Percentiles rank a stretch among this genome's conserved stretches.
Evolutionary conservation across 1,284 basidiomycete species (phyloP).

Genomic region (Cryptococcus sp.): DNA sequence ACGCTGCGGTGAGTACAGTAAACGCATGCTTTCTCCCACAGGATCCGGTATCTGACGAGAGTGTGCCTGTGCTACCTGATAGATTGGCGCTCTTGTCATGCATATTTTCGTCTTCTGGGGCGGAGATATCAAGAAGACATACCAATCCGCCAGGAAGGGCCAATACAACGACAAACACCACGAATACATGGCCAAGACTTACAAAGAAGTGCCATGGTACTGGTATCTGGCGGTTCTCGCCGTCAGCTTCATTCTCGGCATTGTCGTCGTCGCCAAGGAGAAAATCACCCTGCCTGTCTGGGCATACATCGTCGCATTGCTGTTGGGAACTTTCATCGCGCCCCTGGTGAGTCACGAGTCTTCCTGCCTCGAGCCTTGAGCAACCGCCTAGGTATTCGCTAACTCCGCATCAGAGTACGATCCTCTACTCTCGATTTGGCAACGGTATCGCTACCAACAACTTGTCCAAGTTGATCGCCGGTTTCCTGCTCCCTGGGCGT

Average conservation of each 20-base stretch:
- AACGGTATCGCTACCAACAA: constrained; percentile 31
- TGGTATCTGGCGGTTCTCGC: constrained; percentile 34
- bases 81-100: constrained; percentile 64
- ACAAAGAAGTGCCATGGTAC: constrained; percentile 39
- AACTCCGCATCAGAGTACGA: constrained; percentile 10
- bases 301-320: constrained; percentile 25
- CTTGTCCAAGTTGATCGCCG: constrained; percentile 31
- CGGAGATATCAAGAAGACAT: constrained; percentile 50
- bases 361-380: neutral
- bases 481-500: constrained; percentile 24
- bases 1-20: constrained; percentile 12
- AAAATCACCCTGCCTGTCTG: constrained; percentile 27
- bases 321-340: constrained; percentile 25
- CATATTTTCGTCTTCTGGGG: constrained; percentile 55
- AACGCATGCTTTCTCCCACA: too few species aligned
- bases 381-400: neutral
- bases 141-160: constrained; percentile 58
- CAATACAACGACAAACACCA: constrained; percentile 64
- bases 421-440: constrained; percentile 28
- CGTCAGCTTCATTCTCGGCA: constrained; percentile 24
- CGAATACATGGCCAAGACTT: constrained; percentile 35
- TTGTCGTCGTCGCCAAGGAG: constrained; percentile 28
- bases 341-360: constrained; percentile 22
- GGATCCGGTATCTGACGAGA: too few species aligned
- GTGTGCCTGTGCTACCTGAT: constrained; percentile 41